Percentiles rank a stretch among this genome's conserved stretches.
Conservation (phyloP, 768 basidiomycete species). For the Agaricus blazei region DNA sequence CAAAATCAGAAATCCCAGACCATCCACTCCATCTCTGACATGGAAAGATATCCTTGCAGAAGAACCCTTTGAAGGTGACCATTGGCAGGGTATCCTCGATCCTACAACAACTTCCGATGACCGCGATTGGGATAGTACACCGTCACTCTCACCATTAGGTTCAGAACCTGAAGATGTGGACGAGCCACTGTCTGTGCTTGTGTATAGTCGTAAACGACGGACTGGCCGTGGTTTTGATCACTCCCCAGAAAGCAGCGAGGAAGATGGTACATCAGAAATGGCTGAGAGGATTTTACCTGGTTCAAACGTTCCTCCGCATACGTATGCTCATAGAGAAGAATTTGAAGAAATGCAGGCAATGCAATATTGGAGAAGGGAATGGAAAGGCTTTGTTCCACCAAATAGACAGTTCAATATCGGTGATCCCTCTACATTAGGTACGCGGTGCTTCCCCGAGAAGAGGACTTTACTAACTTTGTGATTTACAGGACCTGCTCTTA, state of each 20-base stretch:
- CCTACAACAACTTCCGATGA: constrained; percentile 32
- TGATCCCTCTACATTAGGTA: constrained; percentile 71
- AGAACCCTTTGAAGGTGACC: constrained; percentile 82
- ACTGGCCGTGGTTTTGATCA: neutral
- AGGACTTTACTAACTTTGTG: neutral
- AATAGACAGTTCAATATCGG: constrained; percentile 52
- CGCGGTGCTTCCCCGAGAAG: neutral
- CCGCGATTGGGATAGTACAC: constrained; percentile 52
- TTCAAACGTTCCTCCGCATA: constrained; percentile 20
- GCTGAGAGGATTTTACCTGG: neutral
- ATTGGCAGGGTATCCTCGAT: constrained; percentile 65
- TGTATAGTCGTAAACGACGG: constrained; percentile 14
- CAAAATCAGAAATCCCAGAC: constrained; percentile 37
- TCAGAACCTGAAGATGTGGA: constrained; percentile 44
- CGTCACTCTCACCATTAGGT: constrained; percentile 62
- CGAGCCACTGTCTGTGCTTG: constrained; percentile 23
- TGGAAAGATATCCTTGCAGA: constrained; percentile 80
- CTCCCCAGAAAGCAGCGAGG: neutral
- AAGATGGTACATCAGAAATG: neutral
- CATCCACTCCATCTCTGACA: constrained; percentile 41
- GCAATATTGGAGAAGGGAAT: constrained; percentile 75
- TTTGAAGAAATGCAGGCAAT: constrained; percentile 57
- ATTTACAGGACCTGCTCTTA: constrained; percentile 40
- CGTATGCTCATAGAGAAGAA: constrained; percentile 42
- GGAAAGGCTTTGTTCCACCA: constrained; percentile 44